Conservation (phyloP, 163 green algal genomes). For the Scenedesmus sp. region DNA sequence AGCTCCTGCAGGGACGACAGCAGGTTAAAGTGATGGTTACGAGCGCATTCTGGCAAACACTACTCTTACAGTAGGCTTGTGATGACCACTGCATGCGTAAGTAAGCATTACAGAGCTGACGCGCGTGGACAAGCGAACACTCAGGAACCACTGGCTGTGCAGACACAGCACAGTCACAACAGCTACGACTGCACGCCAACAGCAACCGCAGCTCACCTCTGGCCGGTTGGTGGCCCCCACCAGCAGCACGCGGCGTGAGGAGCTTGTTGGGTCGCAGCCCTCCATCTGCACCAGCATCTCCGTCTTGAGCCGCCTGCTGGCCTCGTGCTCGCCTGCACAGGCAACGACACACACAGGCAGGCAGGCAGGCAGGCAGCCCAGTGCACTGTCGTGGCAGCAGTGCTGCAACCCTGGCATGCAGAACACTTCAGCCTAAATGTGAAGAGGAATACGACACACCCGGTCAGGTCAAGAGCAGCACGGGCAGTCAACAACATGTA, state of each 20-base stretch:
- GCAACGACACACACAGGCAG: not conserved
- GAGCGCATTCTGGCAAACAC: too few species aligned
- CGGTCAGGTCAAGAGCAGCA: too few species aligned
- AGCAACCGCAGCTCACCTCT: conserved; percentile 67
- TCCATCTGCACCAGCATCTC: conserved; percentile 95
- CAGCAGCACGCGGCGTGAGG: conserved; percentile 83
- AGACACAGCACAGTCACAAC: too few species aligned
- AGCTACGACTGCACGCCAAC: not conserved
- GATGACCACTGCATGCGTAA: too few species aligned
- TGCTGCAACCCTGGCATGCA: not conserved
- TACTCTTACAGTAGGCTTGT: too few species aligned
- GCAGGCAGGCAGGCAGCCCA: not conserved
- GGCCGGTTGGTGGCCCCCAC: conserved; percentile 98
- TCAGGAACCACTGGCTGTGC: too few species aligned
- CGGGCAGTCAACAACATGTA: too few species aligned
- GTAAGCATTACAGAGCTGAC: too few species aligned
- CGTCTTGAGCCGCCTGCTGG: conserved; percentile 89
- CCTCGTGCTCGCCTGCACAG: conserved; percentile 89
- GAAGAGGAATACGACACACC: too few species aligned
- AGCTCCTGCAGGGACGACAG: conserved; percentile 86
- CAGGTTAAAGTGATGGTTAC: too few species aligned
- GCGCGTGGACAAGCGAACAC: too few species aligned
- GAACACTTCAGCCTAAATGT: too few species aligned
- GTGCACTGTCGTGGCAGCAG: not conserved
- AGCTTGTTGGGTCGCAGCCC: conserved; percentile 79